Conservation (phyloP, 208 protist genomes). For the Trypanosoma conorhini region DNA sequence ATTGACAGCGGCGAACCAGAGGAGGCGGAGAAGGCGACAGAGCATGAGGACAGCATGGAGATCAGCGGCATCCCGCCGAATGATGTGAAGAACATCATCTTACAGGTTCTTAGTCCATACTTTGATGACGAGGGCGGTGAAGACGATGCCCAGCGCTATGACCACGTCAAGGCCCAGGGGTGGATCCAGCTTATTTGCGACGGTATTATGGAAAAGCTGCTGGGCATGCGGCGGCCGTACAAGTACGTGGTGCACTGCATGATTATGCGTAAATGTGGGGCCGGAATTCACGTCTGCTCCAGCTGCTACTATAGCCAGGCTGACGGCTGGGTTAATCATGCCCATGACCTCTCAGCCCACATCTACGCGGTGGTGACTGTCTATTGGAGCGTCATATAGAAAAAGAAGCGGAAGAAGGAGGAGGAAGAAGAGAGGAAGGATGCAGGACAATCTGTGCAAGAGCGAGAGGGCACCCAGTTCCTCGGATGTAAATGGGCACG, state of each 20-base stretch:
- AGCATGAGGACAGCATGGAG: conserved; percentile 26
- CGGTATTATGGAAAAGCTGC: conserved; percentile 73
- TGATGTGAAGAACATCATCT: conserved; percentile 89
- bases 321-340: conserved; percentile 85
- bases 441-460: background rate
- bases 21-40: conserved; percentile 7
- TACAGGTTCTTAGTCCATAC: conserved; percentile 81
- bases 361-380: conserved; percentile 84
- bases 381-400: conserved; percentile 84
- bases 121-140: conserved; percentile 79
- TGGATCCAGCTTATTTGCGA: conserved; percentile 89
- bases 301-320: conserved; percentile 78
- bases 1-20: conserved; percentile 15
- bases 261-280: conserved; percentile 84
- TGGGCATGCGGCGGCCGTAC: conserved; percentile 80
- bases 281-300: conserved; percentile 83
- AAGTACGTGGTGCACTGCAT: conserved; percentile 86
- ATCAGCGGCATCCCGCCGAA: conserved; percentile 61
- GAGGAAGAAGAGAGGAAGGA: background rate
- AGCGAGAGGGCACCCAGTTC: background rate
- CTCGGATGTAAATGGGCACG: conserved; percentile 3
- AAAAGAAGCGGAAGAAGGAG: background rate
- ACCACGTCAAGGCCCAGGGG: conserved; percentile 65
- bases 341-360: conserved; percentile 83
- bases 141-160: conserved; percentile 75